Evolutionary conservation across 148 eudicot species (phyloP), one percentile per base, ranked within the genome.

Genomic region (Amaranthus cruentus): DNA sequence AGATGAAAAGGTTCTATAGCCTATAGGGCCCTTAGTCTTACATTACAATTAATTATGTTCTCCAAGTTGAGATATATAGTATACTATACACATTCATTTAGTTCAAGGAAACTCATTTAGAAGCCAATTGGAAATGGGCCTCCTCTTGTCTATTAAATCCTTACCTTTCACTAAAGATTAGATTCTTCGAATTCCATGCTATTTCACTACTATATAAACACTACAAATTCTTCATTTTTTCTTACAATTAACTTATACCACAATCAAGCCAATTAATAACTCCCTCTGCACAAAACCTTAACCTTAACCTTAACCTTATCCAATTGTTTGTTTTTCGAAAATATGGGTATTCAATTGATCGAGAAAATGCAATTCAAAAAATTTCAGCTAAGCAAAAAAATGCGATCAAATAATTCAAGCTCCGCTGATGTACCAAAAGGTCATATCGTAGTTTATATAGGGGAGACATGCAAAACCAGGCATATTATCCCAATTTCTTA

Each of bases 371-470:
- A 28, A 2, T 75, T 3, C 78, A 75, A 50, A 65, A 75, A 52
- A 80, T 72, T 10, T 7, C 75, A 28, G 75, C 82, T 28, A 28
- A 28, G 38, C 9, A 80, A 71, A 66, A 75, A 75, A 14, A 75
- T 55, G 15, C 44, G 78, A 4, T 75, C 78, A 63, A 28, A 28
- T 28, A 28, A 28, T 5, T 66, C 69, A 48, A 49, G 54, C 14
- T 18, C 64, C 5, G 49, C 42, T 6, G 82, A 80, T 52, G 79
- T 80, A 59, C 82, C 82, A 71, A 80, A 85, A 63, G 88, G 91
- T 0, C 82, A 84, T 70, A 48, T 85, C 62, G 87, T 84, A 7
- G 88, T 88, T 48, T 88, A 84, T 43, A 86, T 83, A 4, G 88
- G 88, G 68, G 84, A 84, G 48, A 65, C 61, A 0, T 54, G 81